Evolutionary conservation across 2,329 filamentous ascomycete species (phyloP), one percentile per base, ranked within the genome.

Genomic region (Keithomyces neogunnii): DNA sequence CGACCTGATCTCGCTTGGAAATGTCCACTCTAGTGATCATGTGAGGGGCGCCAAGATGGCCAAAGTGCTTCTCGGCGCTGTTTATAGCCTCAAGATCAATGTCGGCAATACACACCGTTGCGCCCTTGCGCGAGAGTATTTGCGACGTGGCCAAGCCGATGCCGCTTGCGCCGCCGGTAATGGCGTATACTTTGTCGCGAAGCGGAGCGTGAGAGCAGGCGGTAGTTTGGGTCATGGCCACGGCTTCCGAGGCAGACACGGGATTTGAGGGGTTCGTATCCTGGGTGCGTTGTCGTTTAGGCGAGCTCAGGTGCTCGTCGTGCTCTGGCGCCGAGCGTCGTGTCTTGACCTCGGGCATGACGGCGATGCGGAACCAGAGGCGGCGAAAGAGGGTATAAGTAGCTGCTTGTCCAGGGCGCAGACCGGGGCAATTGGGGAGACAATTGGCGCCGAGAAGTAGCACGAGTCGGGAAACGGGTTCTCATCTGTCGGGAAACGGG

Each of bases 1-100:
- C 73, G 3, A 79, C 76, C 32, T 76, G 64, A n/a, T 61, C 59
- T 47, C 69, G 67, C 49, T 71, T 69, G 32, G 70, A 72, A 13
- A 79, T 66, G 53, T 79, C 75, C 31, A 79, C 70, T 29, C 63
- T 66, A 10, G 66, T 64, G 42, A 70, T 50, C 44, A 66, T 62
- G 50, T 68, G 61, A 4, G 63, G 55, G 1, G 59, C 55, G 5
- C 55, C 59, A 19, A 55, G 50, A 1, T 50, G 47, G 0, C 48
- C 45, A 50, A 72, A 69, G 33, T 68, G 63, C 1, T 57, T 59
- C 35, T 63, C 56, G 3, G 68, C 62, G 31, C 56, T 51, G 39
- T 62, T 53, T 48, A 70, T 61, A 1, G 64, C 65, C n/a, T 57
- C 56, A 3, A 59, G 50, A 49, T 68, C 63, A 40, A 72, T 51